Percentiles rank a stretch among this genome's conserved stretches.
Evolutionary conservation across 805 yeast genomes (phyloP).

Genomic region (Candida multigemmis): DNA sequence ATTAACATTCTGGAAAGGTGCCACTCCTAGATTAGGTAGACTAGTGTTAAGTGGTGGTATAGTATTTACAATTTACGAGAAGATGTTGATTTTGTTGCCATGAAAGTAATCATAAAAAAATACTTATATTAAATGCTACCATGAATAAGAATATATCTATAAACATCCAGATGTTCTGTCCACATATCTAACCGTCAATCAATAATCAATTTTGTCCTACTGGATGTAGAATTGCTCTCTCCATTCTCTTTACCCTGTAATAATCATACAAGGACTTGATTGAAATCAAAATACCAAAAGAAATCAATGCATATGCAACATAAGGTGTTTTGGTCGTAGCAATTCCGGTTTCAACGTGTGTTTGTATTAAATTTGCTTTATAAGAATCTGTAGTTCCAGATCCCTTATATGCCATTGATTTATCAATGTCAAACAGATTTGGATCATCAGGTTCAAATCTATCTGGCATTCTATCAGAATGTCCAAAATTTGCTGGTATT

Average conservation of each 20-base stretch:
- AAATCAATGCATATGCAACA: slow-evolving; percentile 53
- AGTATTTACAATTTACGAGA: slow-evolving; percentile 92
- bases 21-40: slow-evolving; percentile 93
- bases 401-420: slow-evolving; percentile 13
- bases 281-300: slow-evolving; percentile 59
- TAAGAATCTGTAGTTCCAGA: slow-evolving; percentile 20
- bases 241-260: slow-evolving; percentile 69
- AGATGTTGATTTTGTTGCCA: slow-evolving; percentile 57
- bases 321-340: slow-evolving; percentile 29
- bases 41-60: slow-evolving; percentile 92
- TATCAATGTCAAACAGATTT: slow-evolving; percentile 20
- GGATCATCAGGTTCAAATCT: slow-evolving; percentile 25
- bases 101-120: slow-evolving; percentile 6
- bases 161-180: too few species aligned
- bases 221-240: slow-evolving; percentile 40
- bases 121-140: background rate
- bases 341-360: slow-evolving; percentile 5
- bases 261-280: slow-evolving; percentile 66
- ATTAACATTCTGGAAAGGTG: slow-evolving; percentile 93
- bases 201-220: too few species aligned
- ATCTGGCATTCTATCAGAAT: slow-evolving; percentile 22
- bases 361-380: slow-evolving; percentile 15
- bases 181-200: too few species aligned
- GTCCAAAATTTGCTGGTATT: slow-evolving; percentile 31
- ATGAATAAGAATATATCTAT: too few species aligned